phyloP scores from a whole-genome alignment of 2,329 filamentous ascomycete species.

The Stachybotrys chlorohalonatus region DNA sequence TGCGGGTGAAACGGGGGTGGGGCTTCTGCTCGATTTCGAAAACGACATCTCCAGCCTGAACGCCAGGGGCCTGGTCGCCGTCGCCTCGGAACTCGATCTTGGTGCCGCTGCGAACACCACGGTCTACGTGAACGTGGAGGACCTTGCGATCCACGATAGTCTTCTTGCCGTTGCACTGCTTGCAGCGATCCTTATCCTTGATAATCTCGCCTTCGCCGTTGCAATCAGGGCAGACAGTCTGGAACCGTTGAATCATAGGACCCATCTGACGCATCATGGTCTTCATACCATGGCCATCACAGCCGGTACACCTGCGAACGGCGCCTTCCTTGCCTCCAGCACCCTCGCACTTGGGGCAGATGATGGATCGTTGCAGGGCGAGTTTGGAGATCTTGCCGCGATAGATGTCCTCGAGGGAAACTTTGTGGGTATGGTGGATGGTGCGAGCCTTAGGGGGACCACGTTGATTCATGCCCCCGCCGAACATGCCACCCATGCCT shows the following conservation, averaged over 20 bases:
- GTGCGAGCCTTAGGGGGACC: conserved; percentile 85
- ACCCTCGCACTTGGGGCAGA: conserved; percentile 90
- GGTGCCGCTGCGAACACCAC: conserved; percentile 84
- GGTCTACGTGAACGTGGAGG: conserved; percentile 94
- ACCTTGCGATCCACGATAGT: conserved; percentile 96
- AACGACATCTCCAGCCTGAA: conserved; percentile 89
- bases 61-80: conserved; percentile 89
- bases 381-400: conserved; percentile 96
- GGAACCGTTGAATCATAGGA: conserved; percentile 99
- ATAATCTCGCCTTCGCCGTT: conserved; percentile 96
- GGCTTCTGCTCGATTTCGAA: conserved; percentile 99
- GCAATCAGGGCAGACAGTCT: conserved; percentile 97
- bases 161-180: conserved; percentile 95
- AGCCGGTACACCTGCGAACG: conserved; percentile 86
- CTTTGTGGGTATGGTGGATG: conserved; percentile 97
- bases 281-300: conserved; percentile 96
- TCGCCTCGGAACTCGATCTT: conserved; percentile 97
- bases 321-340: conserved; percentile 94
- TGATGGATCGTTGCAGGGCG: conserved; percentile 92
- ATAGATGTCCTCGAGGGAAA: conserved; percentile 96
- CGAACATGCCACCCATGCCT: conserved; percentile 65
- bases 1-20: conserved; percentile 89
- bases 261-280: conserved; percentile 99
- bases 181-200: conserved; percentile 95
- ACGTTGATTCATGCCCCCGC: conserved; percentile 65